phyloP scores from a whole-genome alignment of 1,139 yeast species.

The Candida sanyaensis region DNA sequence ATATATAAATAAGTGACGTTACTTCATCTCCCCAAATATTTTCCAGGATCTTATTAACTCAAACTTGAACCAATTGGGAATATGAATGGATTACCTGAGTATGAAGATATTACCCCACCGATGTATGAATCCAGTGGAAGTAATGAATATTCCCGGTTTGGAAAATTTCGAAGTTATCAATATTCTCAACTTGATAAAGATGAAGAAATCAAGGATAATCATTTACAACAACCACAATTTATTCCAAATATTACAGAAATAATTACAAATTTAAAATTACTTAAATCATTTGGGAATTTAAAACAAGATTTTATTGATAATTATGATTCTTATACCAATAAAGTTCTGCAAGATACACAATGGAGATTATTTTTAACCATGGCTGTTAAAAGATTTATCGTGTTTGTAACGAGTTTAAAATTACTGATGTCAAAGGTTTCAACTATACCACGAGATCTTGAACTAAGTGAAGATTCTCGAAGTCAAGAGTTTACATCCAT shows the following conservation, averaged over 20 bases:
- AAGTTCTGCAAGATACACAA: slow-evolving; percentile 17
- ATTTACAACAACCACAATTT: background rate
- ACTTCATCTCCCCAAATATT: no score
- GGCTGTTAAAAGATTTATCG: slow-evolving; percentile 31
- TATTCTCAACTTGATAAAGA: slow-evolving; percentile 15
- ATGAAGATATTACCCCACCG: no score
- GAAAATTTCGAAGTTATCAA: slow-evolving; percentile 11
- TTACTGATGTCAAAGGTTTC: background rate
- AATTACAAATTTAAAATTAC: slow-evolving; percentile 32
- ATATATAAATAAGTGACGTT: no score
- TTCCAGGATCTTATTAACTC: no score
- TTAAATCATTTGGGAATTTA: slow-evolving; percentile 23
- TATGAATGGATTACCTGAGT: no score
- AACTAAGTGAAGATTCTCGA: no score
- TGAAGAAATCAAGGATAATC: no score
- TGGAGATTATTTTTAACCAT: slow-evolving; percentile 33
- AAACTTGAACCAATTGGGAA: no score
- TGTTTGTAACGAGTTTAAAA: slow-evolving; percentile 25
- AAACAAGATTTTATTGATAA: slow-evolving; percentile 8
- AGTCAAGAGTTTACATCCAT: background rate
- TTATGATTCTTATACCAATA: slow-evolving; percentile 20
- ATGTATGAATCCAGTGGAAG: no score
- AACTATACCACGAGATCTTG: no score
- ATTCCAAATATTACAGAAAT: slow-evolving; percentile 1
- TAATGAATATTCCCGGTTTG: no score